Conservation (phyloP, 1,139 yeast species). For the Nakaseomyces nivariensis region DNA sequence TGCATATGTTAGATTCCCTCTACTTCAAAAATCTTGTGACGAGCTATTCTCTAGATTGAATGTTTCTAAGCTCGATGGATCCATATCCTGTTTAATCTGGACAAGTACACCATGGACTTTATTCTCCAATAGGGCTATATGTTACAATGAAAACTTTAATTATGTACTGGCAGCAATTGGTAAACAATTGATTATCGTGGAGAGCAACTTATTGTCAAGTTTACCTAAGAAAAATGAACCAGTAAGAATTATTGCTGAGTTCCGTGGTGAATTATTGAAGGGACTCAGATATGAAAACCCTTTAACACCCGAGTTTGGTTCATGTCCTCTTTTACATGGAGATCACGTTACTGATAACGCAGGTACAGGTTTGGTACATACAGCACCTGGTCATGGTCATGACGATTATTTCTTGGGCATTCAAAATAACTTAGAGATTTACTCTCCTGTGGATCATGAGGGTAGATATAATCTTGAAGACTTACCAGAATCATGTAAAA, state of each 20-base stretch:
- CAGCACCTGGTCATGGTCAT: slow-evolving; percentile 96
- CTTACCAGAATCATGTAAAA: slow-evolving; percentile 14
- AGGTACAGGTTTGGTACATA: slow-evolving; percentile 95
- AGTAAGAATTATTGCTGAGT: slow-evolving; percentile 16
- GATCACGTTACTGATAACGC: slow-evolving; percentile 70
- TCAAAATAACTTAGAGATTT: slow-evolving; percentile 44
- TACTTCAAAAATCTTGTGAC: slow-evolving; percentile 24
- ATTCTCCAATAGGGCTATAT: slow-evolving; percentile 77
- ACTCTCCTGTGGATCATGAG: slow-evolving; percentile 67
- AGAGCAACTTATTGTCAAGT: slow-evolving; percentile 34
- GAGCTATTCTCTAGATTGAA: slow-evolving; percentile 5
- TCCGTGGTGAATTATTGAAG: slow-evolving; percentile 41
- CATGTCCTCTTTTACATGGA: slow-evolving; percentile 62
- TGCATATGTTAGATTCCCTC: slow-evolving; percentile 60
- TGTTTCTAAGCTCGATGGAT: slow-evolving; percentile 1
- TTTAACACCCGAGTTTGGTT: slow-evolving; percentile 32
- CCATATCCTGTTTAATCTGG: slow-evolving; percentile 53
- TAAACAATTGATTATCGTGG: slow-evolving; percentile 36
- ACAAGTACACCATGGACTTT: slow-evolving; percentile 99
- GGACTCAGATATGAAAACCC: slow-evolving; percentile 48
- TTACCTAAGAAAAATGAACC: slow-evolving; percentile 19
- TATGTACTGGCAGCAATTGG: slow-evolving; percentile 45
- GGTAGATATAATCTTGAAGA: slow-evolving; percentile 45
- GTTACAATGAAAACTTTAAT: slow-evolving; percentile 48
- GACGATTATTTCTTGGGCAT: slow-evolving; percentile 79